Percentiles rank a stretch among this genome's conserved stretches.
Evolutionary conservation across 176 grass and related monocot species (phyloP).

Genomic region (Musa troglodytarum): DNA sequence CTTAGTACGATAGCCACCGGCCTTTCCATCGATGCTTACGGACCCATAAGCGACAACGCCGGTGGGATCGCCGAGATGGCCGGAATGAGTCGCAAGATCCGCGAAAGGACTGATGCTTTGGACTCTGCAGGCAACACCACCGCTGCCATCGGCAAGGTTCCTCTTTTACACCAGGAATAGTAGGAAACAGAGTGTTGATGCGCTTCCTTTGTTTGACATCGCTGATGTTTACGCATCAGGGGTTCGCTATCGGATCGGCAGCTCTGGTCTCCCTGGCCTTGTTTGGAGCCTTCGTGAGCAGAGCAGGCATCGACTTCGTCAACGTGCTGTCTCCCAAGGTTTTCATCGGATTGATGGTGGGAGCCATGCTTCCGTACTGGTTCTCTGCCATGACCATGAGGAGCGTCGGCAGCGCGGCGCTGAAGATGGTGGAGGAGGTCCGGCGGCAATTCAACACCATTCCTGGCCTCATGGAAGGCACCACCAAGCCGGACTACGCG

Average conservation of each 20-base stretch:
- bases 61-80: constrained; percentile 65
- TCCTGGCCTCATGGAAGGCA: constrained; percentile 62
- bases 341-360: constrained; percentile 61
- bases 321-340: constrained; percentile 49
- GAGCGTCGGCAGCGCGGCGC: constrained; percentile 68
- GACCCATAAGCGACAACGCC: constrained; percentile 58
- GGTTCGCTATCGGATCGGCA: constrained; percentile 80
- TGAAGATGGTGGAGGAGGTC: constrained; percentile 83
- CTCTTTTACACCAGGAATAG: not conserved
- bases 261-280: constrained; percentile 71
- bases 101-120: constrained; percentile 38
- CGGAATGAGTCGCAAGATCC: constrained; percentile 49
- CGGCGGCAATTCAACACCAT: constrained; percentile 53
- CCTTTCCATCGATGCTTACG: constrained; percentile 54
- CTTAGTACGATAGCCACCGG: constrained; percentile 57
- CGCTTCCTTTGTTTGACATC: not conserved
- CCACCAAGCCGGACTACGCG: constrained; percentile 52
- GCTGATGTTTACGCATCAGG: constrained; percentile 7
- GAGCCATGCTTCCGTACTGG: constrained; percentile 85
- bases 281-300: constrained; percentile 75
- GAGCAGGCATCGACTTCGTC: constrained; percentile 38
- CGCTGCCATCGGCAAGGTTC: constrained; percentile 19
- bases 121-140: constrained; percentile 19
- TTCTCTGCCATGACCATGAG: constrained; percentile 85
- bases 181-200: not conserved